Conservation (phyloP, 2,329 filamentous ascomycete species). For the Scedosporium apiospermum region DNA sequence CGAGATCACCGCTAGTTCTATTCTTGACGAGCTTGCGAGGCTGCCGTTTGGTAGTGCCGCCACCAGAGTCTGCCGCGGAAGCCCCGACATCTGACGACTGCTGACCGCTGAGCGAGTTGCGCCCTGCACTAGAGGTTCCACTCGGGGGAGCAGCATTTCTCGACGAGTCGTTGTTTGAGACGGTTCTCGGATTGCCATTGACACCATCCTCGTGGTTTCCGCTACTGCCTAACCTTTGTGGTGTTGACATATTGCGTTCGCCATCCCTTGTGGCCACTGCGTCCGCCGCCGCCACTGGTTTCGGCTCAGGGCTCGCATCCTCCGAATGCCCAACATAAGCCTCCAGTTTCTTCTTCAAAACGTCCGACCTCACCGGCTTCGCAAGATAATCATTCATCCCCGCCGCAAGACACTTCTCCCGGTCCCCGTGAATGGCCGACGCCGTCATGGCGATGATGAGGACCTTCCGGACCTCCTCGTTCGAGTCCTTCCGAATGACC, state of each 20-base stretch:
- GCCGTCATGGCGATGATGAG: slow-evolving; percentile 98
- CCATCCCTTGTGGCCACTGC: neutral
- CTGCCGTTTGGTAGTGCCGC: neutral
- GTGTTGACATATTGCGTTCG: neutral
- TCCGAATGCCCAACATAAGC: slow-evolving; percentile 38
- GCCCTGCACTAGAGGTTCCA: neutral
- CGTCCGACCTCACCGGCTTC: slow-evolving; percentile 84
- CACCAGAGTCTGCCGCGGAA: neutral
- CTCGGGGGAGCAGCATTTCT: neutral
- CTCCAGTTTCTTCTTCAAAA: slow-evolving; percentile 73
- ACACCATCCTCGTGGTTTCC: neutral
- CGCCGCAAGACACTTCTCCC: slow-evolving; percentile 89
- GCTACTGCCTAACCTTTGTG: neutral
- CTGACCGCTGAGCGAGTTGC: neutral
- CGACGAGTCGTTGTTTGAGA: neutral
- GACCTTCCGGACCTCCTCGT: slow-evolving; percentile 68
- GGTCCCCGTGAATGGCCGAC: slow-evolving; percentile 84
- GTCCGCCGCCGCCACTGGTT: neutral
- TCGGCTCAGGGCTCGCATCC: neutral
- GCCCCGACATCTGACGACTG: neutral
- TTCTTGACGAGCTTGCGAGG: neutral
- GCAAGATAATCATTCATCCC: slow-evolving; percentile 98
- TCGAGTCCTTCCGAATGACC: slow-evolving; percentile 65
- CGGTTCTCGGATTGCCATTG: neutral
- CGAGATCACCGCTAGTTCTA: neutral